Conservation (phyloP, 257 asterid species). For the Solanum chiquidenum region DNA sequence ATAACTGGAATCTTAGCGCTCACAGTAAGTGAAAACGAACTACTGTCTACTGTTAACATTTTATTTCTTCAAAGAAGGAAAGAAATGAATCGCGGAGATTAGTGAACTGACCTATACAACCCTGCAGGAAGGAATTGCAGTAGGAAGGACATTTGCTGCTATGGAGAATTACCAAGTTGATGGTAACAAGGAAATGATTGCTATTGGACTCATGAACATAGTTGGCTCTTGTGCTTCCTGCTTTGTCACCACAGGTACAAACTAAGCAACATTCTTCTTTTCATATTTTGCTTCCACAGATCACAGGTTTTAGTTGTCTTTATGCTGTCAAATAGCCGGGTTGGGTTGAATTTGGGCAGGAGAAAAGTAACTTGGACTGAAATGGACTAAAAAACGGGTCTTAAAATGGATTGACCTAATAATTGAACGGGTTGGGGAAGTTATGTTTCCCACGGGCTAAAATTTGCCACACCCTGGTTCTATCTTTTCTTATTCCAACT, state of each 20-base stretch:
- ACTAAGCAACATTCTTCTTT: background rate
- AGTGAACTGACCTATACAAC: background rate
- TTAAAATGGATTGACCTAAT: no score
- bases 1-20: constrained; percentile 81
- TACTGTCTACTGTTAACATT: background rate
- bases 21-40: constrained; percentile 43
- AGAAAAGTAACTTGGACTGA: background rate
- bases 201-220: constrained; percentile 91
- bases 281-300: background rate
- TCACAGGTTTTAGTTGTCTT: background rate
- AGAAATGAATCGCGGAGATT: background rate
- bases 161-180: constrained; percentile 85
- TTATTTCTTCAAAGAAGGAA: background rate
- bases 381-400: background rate
- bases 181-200: constrained; percentile 97
- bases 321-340: background rate
- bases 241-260: constrained; percentile 72
- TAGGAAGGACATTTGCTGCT: constrained; percentile 85
- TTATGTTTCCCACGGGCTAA: background rate
- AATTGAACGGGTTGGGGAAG: no score
- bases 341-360: background rate
- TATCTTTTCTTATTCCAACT: background rate
- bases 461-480: background rate
- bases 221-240: constrained; percentile 92
- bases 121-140: constrained; percentile 92